Evolutionary conservation across 805 yeast species (phyloP).

Genomic region (Ogataea nonfermentans): DNA sequence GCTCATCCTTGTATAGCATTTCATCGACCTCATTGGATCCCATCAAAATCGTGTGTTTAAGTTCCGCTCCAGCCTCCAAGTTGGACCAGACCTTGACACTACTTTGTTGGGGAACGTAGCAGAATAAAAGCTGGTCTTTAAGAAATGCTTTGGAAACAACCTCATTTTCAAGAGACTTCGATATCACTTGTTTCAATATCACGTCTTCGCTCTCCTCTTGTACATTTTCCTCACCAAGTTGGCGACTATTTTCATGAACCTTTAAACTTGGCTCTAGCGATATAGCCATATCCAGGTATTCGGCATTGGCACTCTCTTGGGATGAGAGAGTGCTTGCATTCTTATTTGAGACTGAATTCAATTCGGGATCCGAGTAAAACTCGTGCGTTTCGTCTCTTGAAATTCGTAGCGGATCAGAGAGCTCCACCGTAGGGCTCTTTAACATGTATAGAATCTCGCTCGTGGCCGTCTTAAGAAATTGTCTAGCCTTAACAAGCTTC

Average conservation of each 20-base stretch:
- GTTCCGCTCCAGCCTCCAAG: constrained; percentile 7
- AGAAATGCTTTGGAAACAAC: constrained; percentile 12
- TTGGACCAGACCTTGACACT: constrained; percentile 23
- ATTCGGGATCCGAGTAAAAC: constrained; percentile 13
- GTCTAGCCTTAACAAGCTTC: constrained; percentile 33
- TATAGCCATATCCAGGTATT: constrained; percentile 27
- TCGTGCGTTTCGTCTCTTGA: constrained; percentile 21
- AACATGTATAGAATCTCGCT: constrained; percentile 36
- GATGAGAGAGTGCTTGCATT: constrained; percentile 3
- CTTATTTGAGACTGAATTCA: constrained; percentile 1
- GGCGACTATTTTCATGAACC: neutral
- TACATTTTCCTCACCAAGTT: constrained; percentile 2
- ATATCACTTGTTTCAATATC: neutral
- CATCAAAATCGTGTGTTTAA: constrained; percentile 15
- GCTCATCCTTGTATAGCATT: constrained; percentile 15
- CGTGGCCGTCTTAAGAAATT: constrained; percentile 36
- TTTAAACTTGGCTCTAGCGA: constrained; percentile 22
- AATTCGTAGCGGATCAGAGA: constrained; percentile 28
- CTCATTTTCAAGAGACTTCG: neutral
- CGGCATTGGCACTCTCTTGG: constrained; percentile 13
- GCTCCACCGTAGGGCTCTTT: constrained; percentile 35
- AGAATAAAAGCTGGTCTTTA: constrained; percentile 10
- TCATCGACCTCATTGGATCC: constrained; percentile 14
- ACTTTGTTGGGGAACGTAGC: constrained; percentile 22
- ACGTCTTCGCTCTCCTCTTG: constrained; percentile 26